These are phyloP conservation scores for Monosporascus sp. DNA, from an alignment of 2,329 filamentous ascomycete species.

Conservation along the genomic window DNA sequence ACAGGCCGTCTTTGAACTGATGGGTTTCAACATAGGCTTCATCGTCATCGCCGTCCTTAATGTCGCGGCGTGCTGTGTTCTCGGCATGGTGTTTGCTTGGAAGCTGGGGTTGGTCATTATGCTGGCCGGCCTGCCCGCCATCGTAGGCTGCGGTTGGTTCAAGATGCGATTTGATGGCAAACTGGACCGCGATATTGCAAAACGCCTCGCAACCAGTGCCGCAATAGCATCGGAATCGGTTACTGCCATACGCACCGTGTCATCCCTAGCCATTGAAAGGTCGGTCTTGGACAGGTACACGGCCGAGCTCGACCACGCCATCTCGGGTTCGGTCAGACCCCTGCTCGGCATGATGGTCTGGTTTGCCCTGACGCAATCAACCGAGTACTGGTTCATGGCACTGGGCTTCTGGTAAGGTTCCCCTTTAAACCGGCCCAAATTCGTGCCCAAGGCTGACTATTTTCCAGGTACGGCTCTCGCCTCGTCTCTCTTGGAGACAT, in stretches of 20 bases:
- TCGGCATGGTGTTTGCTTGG: slow-evolving; percentile 38
- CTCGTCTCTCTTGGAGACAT: slow-evolving; percentile 33
- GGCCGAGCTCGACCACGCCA: slow-evolving; percentile 22
- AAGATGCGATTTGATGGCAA: slow-evolving; percentile 33
- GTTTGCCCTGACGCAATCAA: slow-evolving; percentile 23
- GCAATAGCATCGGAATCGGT: slow-evolving; percentile 41
- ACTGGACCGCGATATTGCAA: slow-evolving; percentile 13
- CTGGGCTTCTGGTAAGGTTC: slow-evolving; percentile 25
- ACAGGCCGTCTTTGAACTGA: slow-evolving; percentile 40
- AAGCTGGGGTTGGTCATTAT: slow-evolving; percentile 39
- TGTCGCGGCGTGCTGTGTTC: slow-evolving; percentile 31
- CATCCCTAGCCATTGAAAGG: slow-evolving; percentile 33
- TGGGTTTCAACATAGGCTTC: slow-evolving; percentile 37
- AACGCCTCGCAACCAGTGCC: slow-evolving; percentile 29
- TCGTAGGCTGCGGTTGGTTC: slow-evolving; percentile 35
- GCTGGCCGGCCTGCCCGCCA: slow-evolving; percentile 35
- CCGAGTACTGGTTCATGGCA: slow-evolving; percentile 27
- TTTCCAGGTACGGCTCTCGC: slow-evolving; percentile 22
- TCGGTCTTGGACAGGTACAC: slow-evolving; percentile 29
- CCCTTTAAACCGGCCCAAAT: too few species aligned
- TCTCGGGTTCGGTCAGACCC: slow-evolving; percentile 1
- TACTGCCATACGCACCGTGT: slow-evolving; percentile 39
- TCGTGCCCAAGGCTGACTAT: too few species aligned
- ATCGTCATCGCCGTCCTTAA: slow-evolving; percentile 36
- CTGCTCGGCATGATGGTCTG: slow-evolving; percentile 18